Conservation (phyloP, 2,329 filamentous ascomycete species). For the Clonostachys chloroleuca region DNA sequence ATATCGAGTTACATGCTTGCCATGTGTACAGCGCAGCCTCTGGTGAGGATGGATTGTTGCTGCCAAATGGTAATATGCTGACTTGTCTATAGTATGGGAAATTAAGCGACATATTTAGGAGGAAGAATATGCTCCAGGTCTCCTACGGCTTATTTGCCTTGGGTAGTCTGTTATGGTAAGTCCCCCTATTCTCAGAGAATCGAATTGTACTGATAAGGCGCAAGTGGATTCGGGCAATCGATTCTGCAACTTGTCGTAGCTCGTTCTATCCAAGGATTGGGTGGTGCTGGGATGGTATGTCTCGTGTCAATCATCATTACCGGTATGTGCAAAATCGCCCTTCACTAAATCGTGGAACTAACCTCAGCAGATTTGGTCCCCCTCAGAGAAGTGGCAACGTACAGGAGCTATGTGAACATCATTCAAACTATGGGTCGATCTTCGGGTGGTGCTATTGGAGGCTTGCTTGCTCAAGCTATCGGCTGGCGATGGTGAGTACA, state of each 20-base stretch:
- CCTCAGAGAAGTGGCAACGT: conserved; percentile 64
- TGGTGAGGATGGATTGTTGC: conserved; percentile 29
- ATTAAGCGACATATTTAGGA: conserved; percentile 66
- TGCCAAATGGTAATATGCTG: background rate
- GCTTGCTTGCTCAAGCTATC: conserved; percentile 65
- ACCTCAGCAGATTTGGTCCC: conserved; percentile 64
- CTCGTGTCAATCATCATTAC: conserved; percentile 55
- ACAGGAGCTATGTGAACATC: conserved; percentile 71
- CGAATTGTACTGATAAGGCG: conserved; percentile 3
- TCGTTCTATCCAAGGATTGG: conserved; percentile 48
- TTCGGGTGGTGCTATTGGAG: conserved; percentile 65
- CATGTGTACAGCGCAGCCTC: conserved; percentile 19
- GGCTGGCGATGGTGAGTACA: conserved; percentile 64
- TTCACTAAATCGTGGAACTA: conserved; percentile 7
- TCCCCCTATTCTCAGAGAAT: no score
- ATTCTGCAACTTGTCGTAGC: conserved; percentile 61
- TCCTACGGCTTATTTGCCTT: conserved; percentile 61
- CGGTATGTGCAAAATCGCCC: conserved; percentile 12
- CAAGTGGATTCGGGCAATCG: conserved; percentile 58
- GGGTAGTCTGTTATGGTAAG: conserved; percentile 36
- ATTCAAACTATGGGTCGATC: conserved; percentile 66
- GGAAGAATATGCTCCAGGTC: conserved; percentile 61
- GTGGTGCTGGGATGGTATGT: conserved; percentile 68
- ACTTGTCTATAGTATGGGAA: conserved; percentile 53
- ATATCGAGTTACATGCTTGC: conserved; percentile 23